Evolutionary conservation across 352 stramenopile genomes (phyloP).

Genomic region (Discostella stelligera): DNA sequence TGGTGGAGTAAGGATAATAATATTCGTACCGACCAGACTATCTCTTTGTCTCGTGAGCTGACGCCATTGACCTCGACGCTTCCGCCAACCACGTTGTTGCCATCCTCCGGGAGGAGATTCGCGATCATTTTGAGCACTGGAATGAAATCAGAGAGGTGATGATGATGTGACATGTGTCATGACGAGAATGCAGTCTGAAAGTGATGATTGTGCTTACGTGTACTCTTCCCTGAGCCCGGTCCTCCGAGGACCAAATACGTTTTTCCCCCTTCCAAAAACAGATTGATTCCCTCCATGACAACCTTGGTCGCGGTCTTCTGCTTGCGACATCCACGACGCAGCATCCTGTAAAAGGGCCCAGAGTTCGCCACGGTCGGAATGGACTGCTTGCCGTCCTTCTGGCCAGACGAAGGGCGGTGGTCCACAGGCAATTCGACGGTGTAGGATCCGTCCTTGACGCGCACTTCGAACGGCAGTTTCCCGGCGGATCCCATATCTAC

Average conservation of each 20-base stretch:
- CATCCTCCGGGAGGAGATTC: conserved; percentile 49
- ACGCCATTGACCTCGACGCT: conserved; percentile 57
- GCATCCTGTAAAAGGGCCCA: conserved; percentile 9
- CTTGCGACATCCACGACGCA: conserved; percentile 9
- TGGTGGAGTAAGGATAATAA: no score
- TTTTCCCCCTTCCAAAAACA: conserved; percentile 60
- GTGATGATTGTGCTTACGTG: conserved; percentile 4
- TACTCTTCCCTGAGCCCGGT: conserved; percentile 65
- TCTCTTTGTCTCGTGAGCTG: conserved; percentile 31
- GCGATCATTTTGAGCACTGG: conserved; percentile 74
- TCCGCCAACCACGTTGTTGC: conserved; percentile 37
- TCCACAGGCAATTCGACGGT: conserved; percentile 17
- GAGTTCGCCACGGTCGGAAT: conserved; percentile 21
- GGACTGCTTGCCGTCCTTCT: conserved; percentile 3
- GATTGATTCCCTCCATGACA: conserved; percentile 65
- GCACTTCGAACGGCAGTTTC: conserved; percentile 22
- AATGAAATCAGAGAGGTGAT: conserved; percentile 5
- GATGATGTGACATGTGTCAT: neutral
- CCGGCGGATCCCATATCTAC: neutral
- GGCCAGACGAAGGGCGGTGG: neutral
- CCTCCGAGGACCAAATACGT: conserved; percentile 75
- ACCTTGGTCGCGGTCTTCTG: conserved; percentile 24
- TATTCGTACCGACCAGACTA: conserved; percentile 53
- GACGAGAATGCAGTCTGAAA: neutral
- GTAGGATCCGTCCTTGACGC: conserved; percentile 33